Evolutionary conservation across 345 rosid species (phyloP), one percentile per base, ranked within the genome.

Genomic region (Anastatica hierochuntica): DNA sequence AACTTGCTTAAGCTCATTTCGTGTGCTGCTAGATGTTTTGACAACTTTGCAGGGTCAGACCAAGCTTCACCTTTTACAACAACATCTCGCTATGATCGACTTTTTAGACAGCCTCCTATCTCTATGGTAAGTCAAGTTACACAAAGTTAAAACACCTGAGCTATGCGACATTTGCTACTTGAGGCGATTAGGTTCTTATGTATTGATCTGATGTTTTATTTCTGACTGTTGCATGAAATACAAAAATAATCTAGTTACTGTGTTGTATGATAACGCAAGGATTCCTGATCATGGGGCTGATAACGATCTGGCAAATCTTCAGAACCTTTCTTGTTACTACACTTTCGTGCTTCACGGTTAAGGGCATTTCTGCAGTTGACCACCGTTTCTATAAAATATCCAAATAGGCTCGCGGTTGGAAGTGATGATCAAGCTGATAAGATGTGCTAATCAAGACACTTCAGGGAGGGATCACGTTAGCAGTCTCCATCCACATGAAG

Each of bases 61-160:
- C 51, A 64, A 39, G 30, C 12, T 64, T 48, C 10, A 6, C 33
- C 5, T 38, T 37, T 24, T 26, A 18, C 60, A 30, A 29, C 67
- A 34, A 35, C 47, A 16, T 34, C 5, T 20, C 29, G 12, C 53
- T 29, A 40, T 55, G 18, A 23, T 49, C 34, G 17, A 34, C 17
- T 54, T 63, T 45, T 42, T 24, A 10, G 38, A 23, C 17, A 44
- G 54, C 46, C 37, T 45, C 41, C 12, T 64, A 2, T 64, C 49
- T 39, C 56, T 55, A 31, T 27, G 59, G 68, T 47, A 10, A 46
- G 62, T 39, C 46, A 33, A 46, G 35, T 55, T 46, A 55, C 16
- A 65, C n/a, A 35, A 18, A 40, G 10, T 48, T 1, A 10, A 14
- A 42, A 64, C 69, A 56, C 38, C 37, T 39, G 29, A 38, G 35